Base-by-base conservation (phyloP, 208 protist species). In the Acanthamoeba royreba region DNA sequence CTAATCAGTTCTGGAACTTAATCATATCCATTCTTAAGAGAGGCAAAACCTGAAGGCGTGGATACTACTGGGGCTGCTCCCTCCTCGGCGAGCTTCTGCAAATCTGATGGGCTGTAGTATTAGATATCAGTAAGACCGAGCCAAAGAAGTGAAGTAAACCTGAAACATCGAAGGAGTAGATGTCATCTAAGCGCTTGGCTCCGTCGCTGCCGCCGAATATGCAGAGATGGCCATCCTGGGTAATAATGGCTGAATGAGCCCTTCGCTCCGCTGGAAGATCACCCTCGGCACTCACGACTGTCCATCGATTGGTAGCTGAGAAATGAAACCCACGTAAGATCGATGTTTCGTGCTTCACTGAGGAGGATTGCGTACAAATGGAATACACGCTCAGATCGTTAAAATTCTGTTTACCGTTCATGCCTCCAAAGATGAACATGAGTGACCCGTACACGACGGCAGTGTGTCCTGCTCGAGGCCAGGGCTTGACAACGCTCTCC, bases 381-480 rank as follows among this genome's bases (percentile, higher is more conserved):
- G 63, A 77, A 38, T 77, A 77, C 17, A 77, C 63, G 35, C 63
- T 77, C 35, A 77, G 63, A 19, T 77, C 63, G 63, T 77, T 77
- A 28, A 77, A 77, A 19, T 77, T 77, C 63, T 77, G 63, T 45
- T 77, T 77, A 38, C 63, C 63, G 63, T 77, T 58, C 45, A 86
- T 86, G 46, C 93, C 93, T n/a, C 93, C 93, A 72, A 95, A 92
- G n/a, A 95, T 43, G 52, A 86, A 83, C 28, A 95, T 40, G 11
- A 5, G 9, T 9, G 86, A 46, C 4, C 55, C 45, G 19, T 93
- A 52, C 2, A 74, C 42, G 0, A 87, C 72, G 40, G 55, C 46
- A 0, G 35, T 55, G 38, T 66, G 49, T 38, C 63, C 85, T 15
- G 87, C 79, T 28, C 93, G 22, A 40, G 52, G 35, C 38, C 93